phyloP scores from a whole-genome alignment of 768 basidiomycete species.

The Suillus occidentalis region DNA sequence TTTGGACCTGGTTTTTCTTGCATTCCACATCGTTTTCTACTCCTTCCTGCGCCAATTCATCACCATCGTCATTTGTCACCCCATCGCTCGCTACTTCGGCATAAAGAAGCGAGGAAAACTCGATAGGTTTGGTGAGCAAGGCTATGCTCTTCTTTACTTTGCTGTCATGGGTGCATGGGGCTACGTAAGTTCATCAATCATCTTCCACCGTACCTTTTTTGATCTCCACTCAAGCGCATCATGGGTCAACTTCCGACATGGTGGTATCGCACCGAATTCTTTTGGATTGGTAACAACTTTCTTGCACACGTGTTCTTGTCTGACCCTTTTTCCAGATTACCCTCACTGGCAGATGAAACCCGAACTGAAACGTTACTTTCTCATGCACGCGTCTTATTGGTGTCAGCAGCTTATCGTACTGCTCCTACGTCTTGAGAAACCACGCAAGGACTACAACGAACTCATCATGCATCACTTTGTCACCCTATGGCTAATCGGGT shows the following conservation, averaged over 20 bases:
- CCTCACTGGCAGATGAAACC: conserved; percentile 88
- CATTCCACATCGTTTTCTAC: conserved; percentile 84
- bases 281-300: conserved; percentile 69
- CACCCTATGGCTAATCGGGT: conserved; percentile 94
- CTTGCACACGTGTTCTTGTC: conserved; percentile 1
- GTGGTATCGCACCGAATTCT: conserved; percentile 82
- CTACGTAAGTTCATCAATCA: conserved; percentile 51
- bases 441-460: conserved; percentile 87
- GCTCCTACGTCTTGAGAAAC: conserved; percentile 85
- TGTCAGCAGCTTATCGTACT: conserved; percentile 89
- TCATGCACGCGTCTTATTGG: conserved; percentile 94
- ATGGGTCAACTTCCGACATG: conserved; percentile 82
- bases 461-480: conserved; percentile 90
- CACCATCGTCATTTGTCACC: conserved; percentile 61
- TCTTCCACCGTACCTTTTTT: neutral
- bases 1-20: conserved; percentile 75
- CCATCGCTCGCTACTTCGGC: conserved; percentile 69
- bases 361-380: conserved; percentile 87
- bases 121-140: conserved; percentile 88
- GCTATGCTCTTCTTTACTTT: conserved; percentile 86
- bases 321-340: conserved; percentile 52
- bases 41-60: conserved; percentile 82
- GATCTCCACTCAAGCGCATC: conserved; percentile 52
- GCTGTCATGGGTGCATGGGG: conserved; percentile 70
- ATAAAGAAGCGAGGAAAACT: conserved; percentile 67